Evolutionary conservation across 257 asterid species (phyloP), one percentile per base, ranked within the genome.

Genomic region (Gynochthodes officinalis): DNA sequence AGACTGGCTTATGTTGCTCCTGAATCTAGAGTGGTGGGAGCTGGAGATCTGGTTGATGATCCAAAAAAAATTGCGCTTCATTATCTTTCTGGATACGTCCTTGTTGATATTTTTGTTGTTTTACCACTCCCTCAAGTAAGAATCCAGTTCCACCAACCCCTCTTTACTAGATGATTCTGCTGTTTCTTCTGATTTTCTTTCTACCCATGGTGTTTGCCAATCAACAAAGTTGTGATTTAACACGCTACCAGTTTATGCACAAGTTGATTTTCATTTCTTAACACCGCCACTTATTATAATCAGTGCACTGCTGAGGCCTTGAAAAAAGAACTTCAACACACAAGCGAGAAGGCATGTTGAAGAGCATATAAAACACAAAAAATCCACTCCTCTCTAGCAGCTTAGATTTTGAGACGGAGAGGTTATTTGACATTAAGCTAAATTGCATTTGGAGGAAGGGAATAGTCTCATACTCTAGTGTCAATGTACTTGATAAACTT

Each of bases 101-200:
- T 69, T 27, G n/a, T 89, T 39, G 98, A 92, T 73, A 60, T 90
- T n/a, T 81, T 90, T 58, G 80, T 80, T 27, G 87, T 87, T 28
- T 81, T 92, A 43, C 98, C 98, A 58, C 94, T 92, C 72, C 98
- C 98, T 25, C 96, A 92, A 83, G 98, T 89, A 44, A 80, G 78
- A 40, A 65, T 49, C 43, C 32, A 67, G 53, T 33, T 60, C 35
- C 55, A 25, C 44, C n/a, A 25, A 42, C 19, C 46, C 58, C 52
- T 68, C 30, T 58, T 71, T 75, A 23, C 73, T 43, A 39, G 4
- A 7, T 25, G 25, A 70, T 23, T 21, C 2, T 28, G 52, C 0
- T 65, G 25, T 25, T 57, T 39, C 42, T 40, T 70, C 21, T 55
- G 30, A 25, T 16, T 67, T 49, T 28, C 19, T 19, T 43, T 35